These are phyloP conservation scores for Pharus latifolius DNA, from an alignment of 176 grass and related monocot species.

Conservation along the genomic window DNA sequence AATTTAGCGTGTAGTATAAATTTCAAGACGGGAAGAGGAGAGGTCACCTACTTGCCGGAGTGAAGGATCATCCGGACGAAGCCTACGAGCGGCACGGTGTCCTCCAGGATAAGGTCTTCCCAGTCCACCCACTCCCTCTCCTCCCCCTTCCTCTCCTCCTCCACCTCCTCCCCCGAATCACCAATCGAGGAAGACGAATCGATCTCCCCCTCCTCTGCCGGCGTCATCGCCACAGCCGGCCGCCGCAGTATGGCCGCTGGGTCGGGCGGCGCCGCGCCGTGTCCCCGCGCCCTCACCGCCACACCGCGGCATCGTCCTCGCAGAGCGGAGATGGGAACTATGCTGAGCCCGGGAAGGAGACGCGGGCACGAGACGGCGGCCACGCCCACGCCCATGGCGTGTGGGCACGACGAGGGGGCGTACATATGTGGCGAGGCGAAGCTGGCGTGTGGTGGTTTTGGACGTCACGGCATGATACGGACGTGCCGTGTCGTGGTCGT, in stretches of 20 bases:
- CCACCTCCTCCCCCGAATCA: not conserved
- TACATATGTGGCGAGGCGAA: constrained; percentile 23
- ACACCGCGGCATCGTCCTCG: not conserved
- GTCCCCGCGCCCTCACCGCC: constrained; percentile 24
- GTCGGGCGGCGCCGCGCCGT: constrained; percentile 21
- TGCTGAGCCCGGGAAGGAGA: not conserved
- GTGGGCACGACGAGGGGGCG: constrained; percentile 18
- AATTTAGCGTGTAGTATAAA: not conserved
- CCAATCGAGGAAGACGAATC: not conserved
- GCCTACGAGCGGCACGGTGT: constrained; percentile 83
- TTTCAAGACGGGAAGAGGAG: not conserved
- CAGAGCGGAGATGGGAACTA: not conserved
- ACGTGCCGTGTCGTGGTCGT: not conserved
- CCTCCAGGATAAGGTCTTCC: constrained; percentile 93
- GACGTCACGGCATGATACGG: constrained; percentile 38
- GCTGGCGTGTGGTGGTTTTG: not conserved
- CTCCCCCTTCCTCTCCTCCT: constrained; percentile 11
- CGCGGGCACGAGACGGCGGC: constrained; percentile 8
- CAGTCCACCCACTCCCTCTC: constrained; percentile 71
- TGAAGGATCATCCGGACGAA: constrained; percentile 97
- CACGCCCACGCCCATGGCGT: constrained; percentile 12
- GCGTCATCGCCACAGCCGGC: constrained; percentile 24
- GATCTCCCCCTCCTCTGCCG: constrained; percentile 15
- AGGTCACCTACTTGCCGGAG: constrained; percentile 80
- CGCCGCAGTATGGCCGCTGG: constrained; percentile 50